Base-by-base conservation (phyloP, 2,329 filamentous ascomycete genomes). In the Aspergillus pseudoterreus region DNA sequence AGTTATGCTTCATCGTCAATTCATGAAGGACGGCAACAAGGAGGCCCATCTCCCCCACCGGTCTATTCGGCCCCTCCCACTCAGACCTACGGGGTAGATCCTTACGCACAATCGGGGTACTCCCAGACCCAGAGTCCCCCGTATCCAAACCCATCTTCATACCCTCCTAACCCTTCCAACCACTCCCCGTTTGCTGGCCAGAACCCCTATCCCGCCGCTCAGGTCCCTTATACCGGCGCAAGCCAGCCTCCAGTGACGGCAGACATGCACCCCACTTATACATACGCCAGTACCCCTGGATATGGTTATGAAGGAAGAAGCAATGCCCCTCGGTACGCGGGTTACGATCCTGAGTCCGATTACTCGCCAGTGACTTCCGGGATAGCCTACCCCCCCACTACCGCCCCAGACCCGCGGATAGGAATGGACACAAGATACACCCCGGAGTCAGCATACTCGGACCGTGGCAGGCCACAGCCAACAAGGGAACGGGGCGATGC, bases 381-480 rank as follows among this genome's bases (percentile, higher is more conserved):
- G 59, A 73, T 71, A 56, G 58, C 64, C 45, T 74, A 74, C 58
- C 69, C 72, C 55, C 53, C 71, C 48, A 71, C 66, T 46, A 67
- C 69, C 58, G 68, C 69, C 61, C 62, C 71, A 55, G 71, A 74
- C 52, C 64, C 69, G 45, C 70, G 72, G 65, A 70, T 72, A 66
- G 66, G 61, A 64, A 70, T 72, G 65, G 72, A 73, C 50, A 62
- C 69, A 51, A 73, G 72, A 68, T 74, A 73, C 58, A 70, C 71
- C 52, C 67, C 70, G 57, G 71, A 74, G 54, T 65, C 64, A 35
- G 42, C 45, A 43, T 69, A 67, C 51, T 52, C 56, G 55, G 70
- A 72, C 57, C 68, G 67, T 57, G 70, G 60, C 65, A 69, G 71
- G 60, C 67, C 69, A 60, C 71, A 71, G 53, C 64, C 67, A 59